Conservation (phyloP, 345 rosid species). For the sweet orange (Citrus sinensis) region DVS_A1.0 CM039162.1:6578501-6579000, state of each 20-base stretch:
- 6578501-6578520: background rate
- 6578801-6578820: background rate
- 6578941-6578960: background rate
- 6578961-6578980: background rate
- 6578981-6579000: background rate
- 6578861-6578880: background rate
- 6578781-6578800: background rate
- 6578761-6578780: background rate
- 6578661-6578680: background rate
- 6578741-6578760: background rate
- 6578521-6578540: background rate
- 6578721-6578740: background rate
- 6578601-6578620: background rate
- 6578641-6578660: background rate
- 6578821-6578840: background rate
- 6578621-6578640: background rate
- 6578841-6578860: background rate
- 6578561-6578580: background rate
- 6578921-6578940: too few species aligned
- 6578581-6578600: background rate
- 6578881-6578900: background rate
- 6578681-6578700: background rate
- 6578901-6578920: background rate
- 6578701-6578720: background rate
- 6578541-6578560: background rate